phyloP scores from a whole-genome alignment of 306 rosid genomes.

The Vigna reflexopilosa region DNA sequence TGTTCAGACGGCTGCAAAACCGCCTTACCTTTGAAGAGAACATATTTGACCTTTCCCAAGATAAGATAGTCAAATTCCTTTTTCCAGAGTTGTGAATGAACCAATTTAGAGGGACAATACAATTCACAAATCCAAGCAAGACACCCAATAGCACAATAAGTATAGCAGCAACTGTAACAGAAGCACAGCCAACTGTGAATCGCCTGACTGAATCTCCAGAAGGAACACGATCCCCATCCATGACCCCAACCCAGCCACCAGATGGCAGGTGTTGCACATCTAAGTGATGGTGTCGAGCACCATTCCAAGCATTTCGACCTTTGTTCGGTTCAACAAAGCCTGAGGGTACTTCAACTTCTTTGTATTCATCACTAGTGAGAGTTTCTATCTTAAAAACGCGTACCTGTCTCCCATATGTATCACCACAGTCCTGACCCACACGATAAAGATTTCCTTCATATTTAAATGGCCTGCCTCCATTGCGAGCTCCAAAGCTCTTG shows the following conservation, averaged over 20 bases:
- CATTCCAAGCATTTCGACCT: slow-evolving; percentile 97
- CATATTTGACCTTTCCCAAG: slow-evolving; percentile 76
- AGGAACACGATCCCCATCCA: slow-evolving; percentile 98
- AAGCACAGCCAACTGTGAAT: slow-evolving; percentile 76
- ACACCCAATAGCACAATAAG: slow-evolving; percentile 77
- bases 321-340: slow-evolving; percentile 75
- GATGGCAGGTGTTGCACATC: slow-evolving; percentile 86
- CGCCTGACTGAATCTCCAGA: slow-evolving; percentile 83
- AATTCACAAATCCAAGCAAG: slow-evolving; percentile 83
- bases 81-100: slow-evolving; percentile 66
- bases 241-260: slow-evolving; percentile 91
- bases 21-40: slow-evolving; percentile 72
- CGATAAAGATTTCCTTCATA: slow-evolving; percentile 83
- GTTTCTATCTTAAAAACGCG: slow-evolving; percentile 81
- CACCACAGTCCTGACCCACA: slow-evolving; percentile 93
- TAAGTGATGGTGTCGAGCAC: slow-evolving; percentile 89
- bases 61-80: slow-evolving; percentile 56
- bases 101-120: slow-evolving; percentile 86
- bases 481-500: slow-evolving; percentile 91
- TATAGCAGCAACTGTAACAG: slow-evolving; percentile 68
- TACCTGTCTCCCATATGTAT: slow-evolving; percentile 83
- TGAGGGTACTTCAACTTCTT: slow-evolving; percentile 80
- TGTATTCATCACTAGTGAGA: slow-evolving; percentile 70
- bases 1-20: slow-evolving; percentile 85
- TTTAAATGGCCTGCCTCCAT: slow-evolving; percentile 94